Evolutionary conservation across 192 early-diverging fungal species (phyloP).

Genomic region (Coemansia sp.): DNA sequence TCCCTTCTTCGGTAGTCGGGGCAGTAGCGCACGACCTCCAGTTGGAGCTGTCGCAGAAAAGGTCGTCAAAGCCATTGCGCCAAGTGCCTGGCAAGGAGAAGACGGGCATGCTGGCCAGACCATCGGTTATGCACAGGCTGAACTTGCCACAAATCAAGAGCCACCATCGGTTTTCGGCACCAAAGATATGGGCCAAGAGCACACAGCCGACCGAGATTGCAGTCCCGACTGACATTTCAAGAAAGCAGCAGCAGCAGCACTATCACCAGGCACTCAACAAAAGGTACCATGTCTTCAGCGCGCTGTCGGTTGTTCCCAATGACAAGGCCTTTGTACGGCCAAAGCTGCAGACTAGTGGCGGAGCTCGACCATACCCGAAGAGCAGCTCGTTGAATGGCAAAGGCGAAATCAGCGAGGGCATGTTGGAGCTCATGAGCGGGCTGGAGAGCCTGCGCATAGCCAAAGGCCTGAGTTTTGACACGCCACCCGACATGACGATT

Average conservation of each 20-base stretch:
- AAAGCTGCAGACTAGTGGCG: too few relatives aligned
- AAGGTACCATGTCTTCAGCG: background rate
- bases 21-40: conserved; percentile 1
- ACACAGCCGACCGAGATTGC: background rate
- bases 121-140: background rate
- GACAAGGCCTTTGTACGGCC: background rate
- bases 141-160: background rate
- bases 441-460: conserved; percentile 3
- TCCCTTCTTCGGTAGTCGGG: background rate
- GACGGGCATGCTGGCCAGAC: conserved; percentile 3
- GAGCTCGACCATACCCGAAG: background rate
- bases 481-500: conserved; percentile 51
- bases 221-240: background rate
- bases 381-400: background rate
- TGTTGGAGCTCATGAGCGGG: conserved; percentile 1
- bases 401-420: background rate
- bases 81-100: conserved; percentile 10
- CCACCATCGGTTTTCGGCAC: background rate
- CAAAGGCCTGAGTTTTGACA: conserved; percentile 26
- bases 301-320: background rate
- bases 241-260: background rate
- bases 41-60: conserved; percentile 6
- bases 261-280: background rate
- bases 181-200: background rate
- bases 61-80: conserved; percentile 1